Evolutionary conservation across 2,329 filamentous ascomycete species (phyloP), one percentile per base, ranked within the genome.

Genomic region (Cadophora gregata): DNA sequence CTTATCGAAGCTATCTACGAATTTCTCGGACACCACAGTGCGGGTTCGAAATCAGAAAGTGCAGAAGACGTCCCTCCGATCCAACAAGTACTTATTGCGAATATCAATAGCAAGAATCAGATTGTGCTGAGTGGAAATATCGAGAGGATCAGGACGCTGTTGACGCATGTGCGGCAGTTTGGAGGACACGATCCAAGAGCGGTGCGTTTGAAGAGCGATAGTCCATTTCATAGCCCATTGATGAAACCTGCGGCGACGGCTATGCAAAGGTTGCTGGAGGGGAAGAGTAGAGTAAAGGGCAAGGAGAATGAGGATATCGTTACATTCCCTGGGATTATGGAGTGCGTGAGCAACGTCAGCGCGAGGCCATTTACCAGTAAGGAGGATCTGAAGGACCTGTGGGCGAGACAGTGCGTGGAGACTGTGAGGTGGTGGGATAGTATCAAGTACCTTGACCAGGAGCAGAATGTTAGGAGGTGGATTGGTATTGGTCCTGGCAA

Each of bases 341-440:
- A 91, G 5, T 95, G 93, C 74, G 83, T 98, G 62, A 94, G 92
- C 74, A 98, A 98, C 77, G 91, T 97, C 51, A 91, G 89, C 8
- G 94, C 91, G 3, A 81, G 88, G 63, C 93, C 93, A 0, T 97
- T 97, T 72, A 78, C 82, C 70, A 92, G 86, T 70, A 88, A 87
- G 72, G 87, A 88, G 48, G 87, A 96, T 70, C 81, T 97, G 36
- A 92, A 92, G 76, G 89, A 96, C 69, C 80, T 96, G 55, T 81
- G 97, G 59, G 90, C 93, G 1, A 82, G 92, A 59, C 91, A 93
- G 75, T 94, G 91, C 69, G 88, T 96, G n/a, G 93, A 97, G 80
- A 97, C 94, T 33, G 93, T 98, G 50, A 85, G 87, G 67, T 98
- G 95, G 95, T 97, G 94, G 89, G 93, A 96, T 72, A 96, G 92